These are phyloP conservation scores for Saksenaea vasiformis DNA, from an alignment of 371 early-diverging fungal genomes.

Conservation along the genomic window DNA sequence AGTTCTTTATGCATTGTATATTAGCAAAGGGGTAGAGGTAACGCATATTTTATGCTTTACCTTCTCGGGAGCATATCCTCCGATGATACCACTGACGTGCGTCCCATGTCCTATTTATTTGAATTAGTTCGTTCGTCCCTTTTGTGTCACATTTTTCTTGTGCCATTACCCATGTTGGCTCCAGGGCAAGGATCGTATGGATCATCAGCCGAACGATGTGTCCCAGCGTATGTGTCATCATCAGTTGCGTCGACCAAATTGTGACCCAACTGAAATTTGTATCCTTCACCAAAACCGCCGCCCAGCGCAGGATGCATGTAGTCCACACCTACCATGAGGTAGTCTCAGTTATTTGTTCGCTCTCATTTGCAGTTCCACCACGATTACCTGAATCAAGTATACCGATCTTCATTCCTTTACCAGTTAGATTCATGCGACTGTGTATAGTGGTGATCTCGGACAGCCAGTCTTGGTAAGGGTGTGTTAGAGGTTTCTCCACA, in stretches of 20 bases:
- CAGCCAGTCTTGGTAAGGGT: conserved; percentile 15
- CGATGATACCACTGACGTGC: conserved; percentile 65
- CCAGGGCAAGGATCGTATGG: conserved; percentile 26
- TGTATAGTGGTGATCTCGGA: conserved; percentile 15
- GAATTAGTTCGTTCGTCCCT: neutral
- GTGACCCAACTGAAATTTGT: conserved; percentile 43
- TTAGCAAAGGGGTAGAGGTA: neutral
- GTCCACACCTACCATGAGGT: conserved; percentile 40
- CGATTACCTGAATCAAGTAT: conserved; percentile 32
- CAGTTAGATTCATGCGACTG: conserved; percentile 8
- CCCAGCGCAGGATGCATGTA: conserved; percentile 67
- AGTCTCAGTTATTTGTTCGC: conserved; percentile 1
- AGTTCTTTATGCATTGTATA: neutral
- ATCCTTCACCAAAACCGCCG: conserved; percentile 59
- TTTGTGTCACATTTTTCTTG: neutral
- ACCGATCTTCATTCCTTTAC: conserved; percentile 27
- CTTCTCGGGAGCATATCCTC: conserved; percentile 40
- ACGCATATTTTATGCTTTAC: conserved; percentile 11
- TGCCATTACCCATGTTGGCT: conserved; percentile 18
- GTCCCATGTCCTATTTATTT: conserved; percentile 47
- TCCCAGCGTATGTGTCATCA: conserved; percentile 23
- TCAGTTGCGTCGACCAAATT: conserved; percentile 25
- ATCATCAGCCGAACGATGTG: conserved; percentile 16
- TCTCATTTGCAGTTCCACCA: neutral
- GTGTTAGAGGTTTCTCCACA: neutral